A percentile compares a stretch with the other conserved stretches of the same genome.
phyloP scores from a whole-genome alignment of 768 basidiomycete genomes.

The Hortiboletus campestris region DNA sequence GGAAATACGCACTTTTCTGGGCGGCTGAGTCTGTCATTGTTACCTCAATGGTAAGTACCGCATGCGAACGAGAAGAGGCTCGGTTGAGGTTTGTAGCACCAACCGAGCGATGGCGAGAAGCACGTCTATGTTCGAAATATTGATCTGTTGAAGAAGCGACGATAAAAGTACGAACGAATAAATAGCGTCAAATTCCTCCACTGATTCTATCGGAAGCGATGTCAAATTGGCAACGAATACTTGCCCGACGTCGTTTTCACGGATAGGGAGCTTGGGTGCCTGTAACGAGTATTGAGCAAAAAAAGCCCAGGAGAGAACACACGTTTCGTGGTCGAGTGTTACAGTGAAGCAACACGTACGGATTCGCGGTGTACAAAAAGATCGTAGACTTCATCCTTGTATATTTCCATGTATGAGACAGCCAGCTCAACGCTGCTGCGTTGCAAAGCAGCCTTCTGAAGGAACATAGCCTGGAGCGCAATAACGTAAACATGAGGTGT shows the following conservation, averaged over 20 bases:
- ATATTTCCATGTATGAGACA: conserved; percentile 86
- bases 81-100: conserved; percentile 85
- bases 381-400: conserved; percentile 90
- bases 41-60: conserved; percentile 74
- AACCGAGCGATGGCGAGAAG: conserved; percentile 75
- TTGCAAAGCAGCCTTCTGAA: conserved; percentile 40
- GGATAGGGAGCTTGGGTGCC: conserved; percentile 54
- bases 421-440: conserved; percentile 46
- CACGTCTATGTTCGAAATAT: conserved; percentile 44
- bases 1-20: conserved; percentile 48
- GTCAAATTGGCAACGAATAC: conserved; percentile 56
- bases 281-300: conserved; percentile 18
- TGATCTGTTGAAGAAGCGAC: not conserved
- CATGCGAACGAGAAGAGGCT: conserved; percentile 86
- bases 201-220: conserved; percentile 35
- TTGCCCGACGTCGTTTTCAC: conserved; percentile 51
- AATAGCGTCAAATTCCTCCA: conserved; percentile 46
- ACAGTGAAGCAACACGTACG: conserved; percentile 38
- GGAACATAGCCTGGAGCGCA: conserved; percentile 55
- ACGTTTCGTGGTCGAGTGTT: not conserved
- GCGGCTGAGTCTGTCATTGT: conserved; percentile 52
- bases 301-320: not conserved
- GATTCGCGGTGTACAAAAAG: conserved; percentile 71
- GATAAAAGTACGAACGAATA: conserved; percentile 41
- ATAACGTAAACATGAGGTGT: not conserved